Conservation (phyloP, 2,329 filamentous ascomycete species). For the Xylogone sp. region DNA sequence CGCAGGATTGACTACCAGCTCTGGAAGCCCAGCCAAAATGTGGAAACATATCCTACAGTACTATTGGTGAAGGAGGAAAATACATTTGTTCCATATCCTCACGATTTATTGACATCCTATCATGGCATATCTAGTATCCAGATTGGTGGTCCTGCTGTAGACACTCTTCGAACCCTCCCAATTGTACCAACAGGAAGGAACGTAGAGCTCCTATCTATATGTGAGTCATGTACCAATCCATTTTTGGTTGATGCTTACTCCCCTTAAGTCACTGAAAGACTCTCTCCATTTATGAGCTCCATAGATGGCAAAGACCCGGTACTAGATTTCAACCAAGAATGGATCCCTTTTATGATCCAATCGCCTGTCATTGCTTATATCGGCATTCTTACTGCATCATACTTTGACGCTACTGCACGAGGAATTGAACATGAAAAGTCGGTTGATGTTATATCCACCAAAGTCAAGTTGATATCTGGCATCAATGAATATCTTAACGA, state of each 20-base stretch:
- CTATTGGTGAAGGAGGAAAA: background rate
- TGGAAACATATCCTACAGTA: background rate
- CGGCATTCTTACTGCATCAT: slow-evolving; percentile 27
- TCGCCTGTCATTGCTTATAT: slow-evolving; percentile 28
- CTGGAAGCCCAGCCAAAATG: too few relatives aligned
- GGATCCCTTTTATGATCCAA: slow-evolving; percentile 28
- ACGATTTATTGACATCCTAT: slow-evolving; percentile 4
- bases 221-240: slow-evolving; percentile 13
- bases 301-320: slow-evolving; percentile 26
- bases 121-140: slow-evolving; percentile 1
- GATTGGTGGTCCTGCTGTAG: slow-evolving; percentile 10
- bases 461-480: slow-evolving; percentile 22
- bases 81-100: background rate
- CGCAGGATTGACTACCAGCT: too few relatives aligned
- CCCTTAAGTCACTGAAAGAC: slow-evolving; percentile 20
- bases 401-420: slow-evolving; percentile 21
- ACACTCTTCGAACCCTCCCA: slow-evolving; percentile 36
- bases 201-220: slow-evolving; percentile 24
- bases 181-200: slow-evolving; percentile 20
- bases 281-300: slow-evolving; percentile 28
- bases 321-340: slow-evolving; percentile 18
- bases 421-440: slow-evolving; percentile 17
- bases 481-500: slow-evolving; percentile 23
- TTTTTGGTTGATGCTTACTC: slow-evolving; percentile 1
- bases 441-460: slow-evolving; percentile 23